Percentiles rank a stretch among this genome's conserved stretches.
Evolutionary conservation across 1,139 yeast species (phyloP).

Genomic region (Saccharomyces hybrid): DNA sequence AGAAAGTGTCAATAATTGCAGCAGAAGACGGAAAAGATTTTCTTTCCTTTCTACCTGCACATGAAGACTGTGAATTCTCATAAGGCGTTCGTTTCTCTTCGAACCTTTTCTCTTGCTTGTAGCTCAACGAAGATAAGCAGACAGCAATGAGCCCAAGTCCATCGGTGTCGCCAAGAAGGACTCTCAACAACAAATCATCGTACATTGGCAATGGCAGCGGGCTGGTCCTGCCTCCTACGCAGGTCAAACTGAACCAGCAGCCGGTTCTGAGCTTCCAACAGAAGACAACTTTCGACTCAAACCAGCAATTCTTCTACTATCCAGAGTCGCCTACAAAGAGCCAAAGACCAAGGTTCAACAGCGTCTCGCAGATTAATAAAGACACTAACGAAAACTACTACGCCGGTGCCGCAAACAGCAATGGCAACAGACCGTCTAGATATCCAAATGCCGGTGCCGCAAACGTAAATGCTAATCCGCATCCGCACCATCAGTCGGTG

Average conservation of each 20-base stretch:
- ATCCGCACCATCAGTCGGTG: not conserved
- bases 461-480: not conserved
- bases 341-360: not conserved
- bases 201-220: not conserved
- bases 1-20: not conserved
- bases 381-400: not conserved
- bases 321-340: constrained; percentile 3
- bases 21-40: not conserved
- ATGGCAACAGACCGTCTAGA: not conserved
- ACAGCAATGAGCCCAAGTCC: not conserved
- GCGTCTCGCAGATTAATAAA: not conserved
- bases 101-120: not conserved
- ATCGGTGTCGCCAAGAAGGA: constrained; percentile 1
- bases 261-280: not conserved
- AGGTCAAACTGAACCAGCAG: not conserved
- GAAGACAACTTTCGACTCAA: not conserved
- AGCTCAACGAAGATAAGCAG: not conserved
- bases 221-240: not conserved
- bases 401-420: not conserved
- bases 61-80: not conserved
- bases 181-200: not conserved
- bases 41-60: not conserved
- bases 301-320: not conserved
- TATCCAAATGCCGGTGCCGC: not conserved
- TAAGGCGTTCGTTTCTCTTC: not conserved